These are phyloP conservation scores for Entonaema liquescens DNA, from an alignment of 495 filamentous ascomycete species.

Conservation along the genomic window DNA sequence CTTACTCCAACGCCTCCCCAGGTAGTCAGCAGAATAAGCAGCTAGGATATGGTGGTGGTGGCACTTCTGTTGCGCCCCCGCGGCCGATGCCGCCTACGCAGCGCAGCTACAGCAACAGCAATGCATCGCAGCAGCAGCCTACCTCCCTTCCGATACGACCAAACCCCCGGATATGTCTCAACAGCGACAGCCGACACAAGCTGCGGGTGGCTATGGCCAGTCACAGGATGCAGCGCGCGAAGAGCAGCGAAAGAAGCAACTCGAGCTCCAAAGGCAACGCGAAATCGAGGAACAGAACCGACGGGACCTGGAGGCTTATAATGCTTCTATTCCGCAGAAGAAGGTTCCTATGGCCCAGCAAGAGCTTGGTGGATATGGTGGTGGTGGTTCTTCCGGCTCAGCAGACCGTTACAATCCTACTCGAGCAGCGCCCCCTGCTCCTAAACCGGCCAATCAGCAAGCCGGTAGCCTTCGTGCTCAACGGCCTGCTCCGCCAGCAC, in stretches of 20 bases:
- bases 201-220: constrained; percentile 57
- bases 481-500: constrained; percentile 62
- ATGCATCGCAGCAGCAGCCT: constrained; percentile 36
- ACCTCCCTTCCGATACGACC: constrained; percentile 48
- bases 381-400: constrained; percentile 59
- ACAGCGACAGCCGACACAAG: constrained; percentile 57
- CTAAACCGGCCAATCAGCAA: constrained; percentile 59
- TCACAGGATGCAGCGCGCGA: constrained; percentile 66
- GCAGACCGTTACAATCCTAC: constrained; percentile 83
- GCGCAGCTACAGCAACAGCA: constrained; percentile 54
- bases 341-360: constrained; percentile 84
- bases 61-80: constrained; percentile 80
- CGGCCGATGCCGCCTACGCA: constrained; percentile 72
- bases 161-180: constrained; percentile 52
- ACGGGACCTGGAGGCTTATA: constrained; percentile 82
- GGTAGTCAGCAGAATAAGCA: constrained; percentile 69
- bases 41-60: constrained; percentile 67
- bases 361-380: constrained; percentile 78
- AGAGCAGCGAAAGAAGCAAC: constrained; percentile 55
- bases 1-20: constrained; percentile 72
- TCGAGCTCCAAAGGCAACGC: constrained; percentile 61
- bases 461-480: constrained; percentile 59
- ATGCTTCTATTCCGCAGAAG: constrained; percentile 82
- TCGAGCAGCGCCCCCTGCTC: constrained; percentile 70
- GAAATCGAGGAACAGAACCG: constrained; percentile 73